Evolutionary conservation across 139 green algal genomes (phyloP).

Genomic region (Tetraselmis chui): DNA sequence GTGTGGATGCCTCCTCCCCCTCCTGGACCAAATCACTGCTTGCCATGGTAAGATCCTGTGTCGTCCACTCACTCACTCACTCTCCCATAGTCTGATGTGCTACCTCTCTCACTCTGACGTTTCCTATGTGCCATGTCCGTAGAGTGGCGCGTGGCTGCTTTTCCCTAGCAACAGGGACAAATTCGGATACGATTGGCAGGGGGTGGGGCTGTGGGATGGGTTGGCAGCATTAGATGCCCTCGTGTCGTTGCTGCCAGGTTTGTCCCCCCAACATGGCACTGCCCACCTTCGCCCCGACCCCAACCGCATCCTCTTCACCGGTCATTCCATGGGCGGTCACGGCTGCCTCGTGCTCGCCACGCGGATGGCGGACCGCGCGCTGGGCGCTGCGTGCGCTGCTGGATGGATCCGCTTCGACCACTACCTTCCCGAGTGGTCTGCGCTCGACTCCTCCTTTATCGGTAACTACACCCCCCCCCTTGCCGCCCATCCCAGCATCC

Average conservation of each 20-base stretch:
- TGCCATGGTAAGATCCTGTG: not conserved
- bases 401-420: constrained; percentile 17
- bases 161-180: constrained; percentile 15
- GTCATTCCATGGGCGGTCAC: constrained; percentile 14
- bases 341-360: constrained; percentile 7
- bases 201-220: not conserved
- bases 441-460: constrained; percentile 4
- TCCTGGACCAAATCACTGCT: constrained; percentile 6
- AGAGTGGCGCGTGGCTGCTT: constrained; percentile 14
- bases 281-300: not conserved
- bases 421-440: constrained; percentile 6
- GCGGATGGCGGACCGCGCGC: constrained; percentile 1
- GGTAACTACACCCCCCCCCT: too few species aligned
- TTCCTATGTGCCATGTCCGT: too few species aligned
- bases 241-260: not conserved
- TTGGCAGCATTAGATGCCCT: not conserved
- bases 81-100: too few species aligned
- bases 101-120: too few species aligned
- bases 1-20: constrained; percentile 6
- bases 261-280: not conserved
- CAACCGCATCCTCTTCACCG: constrained; percentile 11
- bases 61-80: too few species aligned
- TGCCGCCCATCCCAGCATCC: too few species aligned
- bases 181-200: constrained; percentile 13
- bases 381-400: constrained; percentile 9